A percentile compares a stretch with the other conserved stretches of the same genome.
Conservation (phyloP, 495 filamentous ascomycete species). For the Penicillium macrosclerotiorum region DNA sequence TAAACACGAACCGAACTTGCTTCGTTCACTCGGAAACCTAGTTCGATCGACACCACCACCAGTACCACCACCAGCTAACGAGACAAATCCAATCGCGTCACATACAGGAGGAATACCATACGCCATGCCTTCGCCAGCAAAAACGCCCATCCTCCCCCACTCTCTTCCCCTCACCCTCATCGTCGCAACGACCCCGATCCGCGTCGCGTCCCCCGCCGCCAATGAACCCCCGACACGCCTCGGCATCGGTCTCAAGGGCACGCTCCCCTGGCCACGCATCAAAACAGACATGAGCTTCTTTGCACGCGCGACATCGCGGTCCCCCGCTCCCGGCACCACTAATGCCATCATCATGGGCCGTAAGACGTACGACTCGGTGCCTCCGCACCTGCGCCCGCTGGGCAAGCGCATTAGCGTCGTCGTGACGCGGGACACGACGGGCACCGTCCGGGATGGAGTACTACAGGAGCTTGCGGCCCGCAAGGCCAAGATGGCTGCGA, state of each 20-base stretch:
- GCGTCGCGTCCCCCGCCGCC: constrained; percentile 18
- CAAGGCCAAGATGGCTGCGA: constrained; percentile 22
- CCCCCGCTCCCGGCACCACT: constrained; percentile 27
- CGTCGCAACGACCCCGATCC: constrained; percentile 43
- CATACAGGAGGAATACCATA: not conserved
- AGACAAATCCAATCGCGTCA: not conserved
- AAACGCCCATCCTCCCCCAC: constrained; percentile 15
- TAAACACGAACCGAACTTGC: not conserved
- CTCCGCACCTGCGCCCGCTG: constrained; percentile 71
- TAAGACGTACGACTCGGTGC: constrained; percentile 91
- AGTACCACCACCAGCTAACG: not conserved
- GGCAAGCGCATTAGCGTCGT: constrained; percentile 76
- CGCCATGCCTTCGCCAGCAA: constrained; percentile 26
- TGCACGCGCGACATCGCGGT: constrained; percentile 79
- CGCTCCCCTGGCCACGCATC: constrained; percentile 84
- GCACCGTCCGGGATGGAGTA: constrained; percentile 27
- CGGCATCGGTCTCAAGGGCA: constrained; percentile 80
- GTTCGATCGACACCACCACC: not conserved
- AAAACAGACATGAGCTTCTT: constrained; percentile 93
- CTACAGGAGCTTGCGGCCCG: constrained; percentile 18
- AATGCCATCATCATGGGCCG: constrained; percentile 97
- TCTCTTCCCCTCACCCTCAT: constrained; percentile 37
- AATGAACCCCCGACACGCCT: constrained; percentile 52
- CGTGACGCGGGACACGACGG: constrained; percentile 52
- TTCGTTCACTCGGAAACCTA: not conserved